These are phyloP conservation scores for Carex cristatella DNA, from an alignment of 176 grass and related monocot genomes.

Conservation along the genomic window DNA sequence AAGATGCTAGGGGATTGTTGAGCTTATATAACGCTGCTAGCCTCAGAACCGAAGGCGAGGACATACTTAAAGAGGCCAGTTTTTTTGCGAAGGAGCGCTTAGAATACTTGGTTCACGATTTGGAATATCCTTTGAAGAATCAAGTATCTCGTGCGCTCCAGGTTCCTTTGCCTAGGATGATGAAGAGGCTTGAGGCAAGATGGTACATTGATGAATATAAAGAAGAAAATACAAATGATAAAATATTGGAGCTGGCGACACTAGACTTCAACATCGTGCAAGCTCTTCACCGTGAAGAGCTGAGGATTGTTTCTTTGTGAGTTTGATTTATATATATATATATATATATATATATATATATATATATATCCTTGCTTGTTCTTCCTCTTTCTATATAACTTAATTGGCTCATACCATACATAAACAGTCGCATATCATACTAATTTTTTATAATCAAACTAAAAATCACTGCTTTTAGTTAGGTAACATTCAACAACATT, in stretches of 20 bases:
- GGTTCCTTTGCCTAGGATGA: slow-evolving; percentile 24
- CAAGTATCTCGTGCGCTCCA: slow-evolving; percentile 21
- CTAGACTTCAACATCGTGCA: slow-evolving; percentile 40
- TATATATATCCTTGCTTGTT: background rate
- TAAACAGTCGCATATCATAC: too few species aligned
- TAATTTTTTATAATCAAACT: too few species aligned
- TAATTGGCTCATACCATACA: too few species aligned
- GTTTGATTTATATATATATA: background rate
- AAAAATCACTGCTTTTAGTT: too few species aligned
- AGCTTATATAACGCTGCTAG: slow-evolving; percentile 35
- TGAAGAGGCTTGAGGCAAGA: slow-evolving; percentile 24
- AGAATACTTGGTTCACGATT: background rate
- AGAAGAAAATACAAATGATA: background rate
- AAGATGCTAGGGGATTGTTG: slow-evolving; percentile 6
- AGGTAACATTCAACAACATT: too few species aligned
- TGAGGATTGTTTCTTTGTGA: slow-evolving; percentile 27
- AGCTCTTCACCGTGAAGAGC: slow-evolving; percentile 27
- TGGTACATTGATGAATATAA: slow-evolving; percentile 30
- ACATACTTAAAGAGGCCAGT: slow-evolving; percentile 22
- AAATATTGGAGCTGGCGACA: slow-evolving; percentile 27
- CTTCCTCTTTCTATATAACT: too few species aligned
- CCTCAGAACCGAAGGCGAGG: slow-evolving; percentile 22
- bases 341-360: background rate
- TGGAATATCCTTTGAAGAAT: background rate
- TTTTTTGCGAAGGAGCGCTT: background rate